phyloP scores from a whole-genome alignment of 495 filamentous ascomycete species.

The Hyaloscypha hepaticicola region DNA sequence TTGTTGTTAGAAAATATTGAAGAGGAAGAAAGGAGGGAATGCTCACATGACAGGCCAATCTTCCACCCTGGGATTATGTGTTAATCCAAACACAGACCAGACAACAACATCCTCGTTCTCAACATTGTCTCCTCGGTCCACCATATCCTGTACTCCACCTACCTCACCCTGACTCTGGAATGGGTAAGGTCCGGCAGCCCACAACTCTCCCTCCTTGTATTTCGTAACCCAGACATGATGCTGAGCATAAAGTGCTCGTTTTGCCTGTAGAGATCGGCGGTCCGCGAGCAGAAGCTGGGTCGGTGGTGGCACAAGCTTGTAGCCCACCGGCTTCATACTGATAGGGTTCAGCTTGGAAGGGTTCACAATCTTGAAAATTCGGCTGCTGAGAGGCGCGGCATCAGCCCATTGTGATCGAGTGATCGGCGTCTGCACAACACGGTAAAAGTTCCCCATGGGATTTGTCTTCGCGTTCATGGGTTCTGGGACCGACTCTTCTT shows the following conservation, averaged over 20 bases:
- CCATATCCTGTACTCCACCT: conserved; percentile 30
- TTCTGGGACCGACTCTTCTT: conserved; percentile 48
- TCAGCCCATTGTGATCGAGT: conserved; percentile 47
- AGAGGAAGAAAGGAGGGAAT: not conserved
- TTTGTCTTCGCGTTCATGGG: conserved; percentile 47
- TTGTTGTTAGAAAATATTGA: not conserved
- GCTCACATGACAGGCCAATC: conserved; percentile 56
- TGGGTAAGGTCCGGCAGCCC: conserved; percentile 42
- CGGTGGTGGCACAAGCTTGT: conserved; percentile 35
- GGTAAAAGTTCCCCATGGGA: conserved; percentile 20
- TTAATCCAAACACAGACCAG: conserved; percentile 62
- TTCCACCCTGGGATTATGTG: conserved; percentile 54
- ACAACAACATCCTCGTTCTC: conserved; percentile 53
- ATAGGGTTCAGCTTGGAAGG: conserved; percentile 62
- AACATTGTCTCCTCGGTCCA: conserved; percentile 39
- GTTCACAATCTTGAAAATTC: conserved; percentile 78
- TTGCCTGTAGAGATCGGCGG: conserved; percentile 36
- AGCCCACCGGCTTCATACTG: conserved; percentile 49
- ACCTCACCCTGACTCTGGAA: conserved; percentile 45
- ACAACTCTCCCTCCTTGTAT: conserved; percentile 39
- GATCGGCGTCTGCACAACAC: conserved; percentile 12
- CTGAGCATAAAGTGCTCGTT: conserved; percentile 37
- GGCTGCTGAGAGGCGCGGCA: conserved; percentile 57
- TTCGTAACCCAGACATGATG: conserved; percentile 42
- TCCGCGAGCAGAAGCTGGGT: conserved; percentile 39